These are phyloP conservation scores for Arachis hypogaea DNA, from an alignment of 306 rosid genomes.

Conservation along the genomic window DNA sequence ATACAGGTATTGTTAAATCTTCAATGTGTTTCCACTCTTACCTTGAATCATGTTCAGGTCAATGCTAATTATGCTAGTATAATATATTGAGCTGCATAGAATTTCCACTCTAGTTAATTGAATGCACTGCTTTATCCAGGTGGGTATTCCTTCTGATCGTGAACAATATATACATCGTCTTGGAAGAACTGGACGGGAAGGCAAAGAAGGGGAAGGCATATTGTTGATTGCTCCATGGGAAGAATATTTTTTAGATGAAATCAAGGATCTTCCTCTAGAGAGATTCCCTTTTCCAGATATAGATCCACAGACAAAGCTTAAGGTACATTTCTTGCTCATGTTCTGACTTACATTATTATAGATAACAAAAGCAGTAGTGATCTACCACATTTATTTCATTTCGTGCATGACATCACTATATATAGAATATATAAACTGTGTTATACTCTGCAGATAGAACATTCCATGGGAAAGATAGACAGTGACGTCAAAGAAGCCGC, in stretches of 20 bases:
- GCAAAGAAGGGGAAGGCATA: conserved; percentile 84
- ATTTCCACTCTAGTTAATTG: conserved; percentile 15
- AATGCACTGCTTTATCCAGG: conserved; percentile 46
- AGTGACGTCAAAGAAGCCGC: conserved; percentile 82
- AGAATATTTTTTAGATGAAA: conserved; percentile 73
- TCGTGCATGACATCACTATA: neutral
- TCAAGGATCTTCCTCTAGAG: conserved; percentile 80
- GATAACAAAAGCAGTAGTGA: conserved; percentile 3
- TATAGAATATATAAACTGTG: neutral
- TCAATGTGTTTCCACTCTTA: conserved; percentile 15
- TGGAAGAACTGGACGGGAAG: conserved; percentile 94
- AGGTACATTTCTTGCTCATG: conserved; percentile 56
- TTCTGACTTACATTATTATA: neutral
- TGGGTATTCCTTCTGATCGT: conserved; percentile 84
- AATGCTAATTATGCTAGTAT: neutral
- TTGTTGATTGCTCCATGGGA: conserved; percentile 96
- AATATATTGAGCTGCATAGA: neutral
- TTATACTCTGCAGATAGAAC: conserved; percentile 62
- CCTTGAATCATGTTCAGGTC: conserved; percentile 8
- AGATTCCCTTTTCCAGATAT: conserved; percentile 60
- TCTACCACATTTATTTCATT: conserved; percentile 12
- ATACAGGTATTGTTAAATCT: conserved; percentile 62
- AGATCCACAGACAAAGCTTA: conserved; percentile 56
- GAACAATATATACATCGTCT: conserved; percentile 91
- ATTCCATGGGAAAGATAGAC: conserved; percentile 75